Base-by-base conservation (phyloP, 192 early-diverging fungal species). In the Dispira simplex region DNA sequence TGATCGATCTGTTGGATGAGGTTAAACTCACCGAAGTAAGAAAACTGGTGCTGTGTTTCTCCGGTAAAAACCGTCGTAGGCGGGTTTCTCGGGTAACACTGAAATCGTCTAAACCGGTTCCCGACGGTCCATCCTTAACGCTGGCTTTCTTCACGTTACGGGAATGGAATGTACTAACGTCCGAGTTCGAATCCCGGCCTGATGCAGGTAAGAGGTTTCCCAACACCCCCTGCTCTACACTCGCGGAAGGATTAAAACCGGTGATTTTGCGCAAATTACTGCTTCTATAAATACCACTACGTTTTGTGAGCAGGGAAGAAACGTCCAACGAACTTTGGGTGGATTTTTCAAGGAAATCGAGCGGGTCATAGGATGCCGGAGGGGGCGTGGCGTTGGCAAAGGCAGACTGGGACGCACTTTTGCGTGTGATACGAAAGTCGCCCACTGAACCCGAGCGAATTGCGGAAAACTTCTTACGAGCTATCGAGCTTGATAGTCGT, bases 61-160 rank as follows among this genome's bases (percentile, higher is more conserved):
- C 44, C 1, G 59, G 59, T 25, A 62, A 39, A 46, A 62, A 62
- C 43, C 59, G 59, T 45, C 46, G 44, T 58, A 58, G 56, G 10
- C 43, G 26, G 32, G 56, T 39, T 26, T 26, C 27, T 11, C 56
- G 56, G 11, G 10, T 43, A 10, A 58, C 27, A n/a, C 27, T 58
- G 28, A 58, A 58, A 28, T 58, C 56, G 1, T 26, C 26, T 11
- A 43, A 18, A 11, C 9, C 56, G 13, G 27, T 39, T n/a, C 16
- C 56, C 56, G n/a, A 27, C 11, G 23, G 43, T 20, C 18, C 18
- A 9, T 11, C 8, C 45, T 62, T 45, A 25, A 21, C 6, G 59
- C 26, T 9, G 16, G 18, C 0, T 10, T 58, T 26, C 11, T 11
- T 32, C 1, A 13, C 39, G 56, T 2, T 18, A 5, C 26, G 6